Evolutionary conservation across 371 early-diverging fungal genomes (phyloP), one percentile per base, ranked within the genome.

Genomic region (Mucor sp.): DNA sequence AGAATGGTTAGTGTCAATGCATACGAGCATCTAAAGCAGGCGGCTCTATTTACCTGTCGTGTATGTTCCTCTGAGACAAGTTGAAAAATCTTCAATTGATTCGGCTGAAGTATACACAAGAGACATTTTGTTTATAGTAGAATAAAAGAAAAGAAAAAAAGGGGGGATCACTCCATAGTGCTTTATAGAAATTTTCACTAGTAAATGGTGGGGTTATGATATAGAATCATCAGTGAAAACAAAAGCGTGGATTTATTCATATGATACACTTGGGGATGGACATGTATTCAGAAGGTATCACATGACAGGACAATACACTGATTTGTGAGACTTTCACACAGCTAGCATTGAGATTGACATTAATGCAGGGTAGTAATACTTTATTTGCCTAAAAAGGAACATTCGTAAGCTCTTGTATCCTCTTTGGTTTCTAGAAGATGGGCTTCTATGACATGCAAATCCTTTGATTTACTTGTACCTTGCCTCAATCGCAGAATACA

Each of bases 61-160:
- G 33, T 59, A 66, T 6, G 59, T 59, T 23, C 59, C 50, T 48
- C 66, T 44, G 23, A 66, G 37, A 48, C 66, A 66, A 19, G 66
- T 59, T 8, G 48, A 59, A 27, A 59, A 66, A 27, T 66, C 66
- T 48, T 59, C 60, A 44, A 59, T 50, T 28, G 66, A 59, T 50
- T 66, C 66, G n/a, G 35, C 17, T 27, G 66, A 33, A 19, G 59
- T 66, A 35, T 66, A 66, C 1, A 14, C 27, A n/a, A 66, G 50
- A 44, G 66, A n/a, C 66, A 66, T 66, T 37, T 37, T 37, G 37
- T 37, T 37, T 37, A n/a, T n/a, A 14, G 11, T 37, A 37, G 37
- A 37, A 14, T 11, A 14, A 14, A 37, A 37, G 1, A 35, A 37
- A 8, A 37, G 12, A 37, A 37, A 37, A 37, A 30, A 30, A 30